phyloP scores from a whole-genome alignment of 2,329 filamentous ascomycete species.

The Ramularia collo-cygni region DNA sequence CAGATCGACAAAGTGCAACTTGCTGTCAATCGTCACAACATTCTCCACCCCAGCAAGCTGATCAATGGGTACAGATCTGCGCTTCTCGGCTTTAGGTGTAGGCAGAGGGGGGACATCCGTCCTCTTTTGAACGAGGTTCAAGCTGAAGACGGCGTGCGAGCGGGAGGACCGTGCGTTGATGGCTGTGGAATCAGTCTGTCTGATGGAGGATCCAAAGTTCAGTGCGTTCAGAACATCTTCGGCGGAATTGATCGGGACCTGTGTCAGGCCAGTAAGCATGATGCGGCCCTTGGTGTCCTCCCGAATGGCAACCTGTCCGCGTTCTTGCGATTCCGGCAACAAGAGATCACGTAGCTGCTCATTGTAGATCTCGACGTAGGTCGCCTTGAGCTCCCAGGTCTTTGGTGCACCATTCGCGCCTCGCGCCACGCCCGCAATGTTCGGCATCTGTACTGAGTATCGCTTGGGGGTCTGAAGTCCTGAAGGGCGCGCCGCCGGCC shows the following conservation, averaged over 20 bases:
- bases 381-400: slow-evolving; percentile 86
- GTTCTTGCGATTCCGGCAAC: slow-evolving; percentile 68
- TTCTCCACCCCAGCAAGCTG: slow-evolving; percentile 59
- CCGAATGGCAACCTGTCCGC: slow-evolving; percentile 77
- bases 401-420: slow-evolving; percentile 49
- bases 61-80: slow-evolving; percentile 79
- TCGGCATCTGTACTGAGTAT: slow-evolving; percentile 58
- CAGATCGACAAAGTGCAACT: slow-evolving; percentile 96
- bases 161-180: slow-evolving; percentile 97
- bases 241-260: slow-evolving; percentile 81
- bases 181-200: slow-evolving; percentile 93
- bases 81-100: slow-evolving; percentile 63
- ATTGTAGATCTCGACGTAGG: slow-evolving; percentile 77
- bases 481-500: slow-evolving; percentile 56
- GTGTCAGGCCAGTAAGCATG: slow-evolving; percentile 79
- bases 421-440: slow-evolving; percentile 38
- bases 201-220: slow-evolving; percentile 86
- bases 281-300: slow-evolving; percentile 95
- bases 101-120: slow-evolving; percentile 44
- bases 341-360: slow-evolving; percentile 89
- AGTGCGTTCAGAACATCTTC: slow-evolving; percentile 85
- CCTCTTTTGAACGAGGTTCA: slow-evolving; percentile 87
- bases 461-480: slow-evolving; percentile 73
- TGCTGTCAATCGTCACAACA: slow-evolving; percentile 87
- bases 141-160: slow-evolving; percentile 92